phyloP scores from a whole-genome alignment of 179 eudicot genomes.

The Gypsophila paniculata region DNA sequence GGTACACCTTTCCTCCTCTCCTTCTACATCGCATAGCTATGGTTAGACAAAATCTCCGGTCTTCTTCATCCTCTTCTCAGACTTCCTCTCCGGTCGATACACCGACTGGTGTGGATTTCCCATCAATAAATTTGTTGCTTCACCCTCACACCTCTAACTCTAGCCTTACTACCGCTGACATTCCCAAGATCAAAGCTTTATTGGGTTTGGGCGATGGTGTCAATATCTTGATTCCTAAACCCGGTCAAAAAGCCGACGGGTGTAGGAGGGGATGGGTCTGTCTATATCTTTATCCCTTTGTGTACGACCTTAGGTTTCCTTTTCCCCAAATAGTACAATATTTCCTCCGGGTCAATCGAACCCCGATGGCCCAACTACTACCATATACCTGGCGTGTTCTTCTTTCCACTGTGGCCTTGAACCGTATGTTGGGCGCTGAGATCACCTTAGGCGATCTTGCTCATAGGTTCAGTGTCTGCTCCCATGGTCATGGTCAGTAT shows the following conservation, averaged over 20 bases:
- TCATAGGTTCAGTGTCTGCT: too few species aligned
- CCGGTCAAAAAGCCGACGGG: background rate
- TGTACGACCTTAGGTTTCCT: background rate
- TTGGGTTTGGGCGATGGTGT: background rate
- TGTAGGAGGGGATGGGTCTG: background rate
- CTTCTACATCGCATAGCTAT: too few species aligned
- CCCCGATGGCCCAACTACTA: background rate
- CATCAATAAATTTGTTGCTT: background rate
- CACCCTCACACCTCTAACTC: background rate
- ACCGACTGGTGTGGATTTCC: background rate
- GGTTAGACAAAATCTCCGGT: too few species aligned
- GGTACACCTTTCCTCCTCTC: background rate
- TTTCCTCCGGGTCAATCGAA: background rate
- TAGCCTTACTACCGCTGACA: background rate
- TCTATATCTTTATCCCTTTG: too few species aligned
- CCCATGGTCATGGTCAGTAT: background rate
- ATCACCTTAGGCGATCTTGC: background rate
- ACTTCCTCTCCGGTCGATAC: background rate
- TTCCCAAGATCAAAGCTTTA: background rate
- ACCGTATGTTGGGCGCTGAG: background rate
- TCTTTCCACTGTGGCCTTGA: background rate
- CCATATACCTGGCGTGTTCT: background rate
- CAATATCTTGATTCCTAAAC: background rate
- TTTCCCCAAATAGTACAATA: background rate
- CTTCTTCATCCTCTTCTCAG: background rate